Evolutionary conservation across 352 stramenopile genomes (phyloP).

Genomic region (Blastocystis sp.): DNA sequence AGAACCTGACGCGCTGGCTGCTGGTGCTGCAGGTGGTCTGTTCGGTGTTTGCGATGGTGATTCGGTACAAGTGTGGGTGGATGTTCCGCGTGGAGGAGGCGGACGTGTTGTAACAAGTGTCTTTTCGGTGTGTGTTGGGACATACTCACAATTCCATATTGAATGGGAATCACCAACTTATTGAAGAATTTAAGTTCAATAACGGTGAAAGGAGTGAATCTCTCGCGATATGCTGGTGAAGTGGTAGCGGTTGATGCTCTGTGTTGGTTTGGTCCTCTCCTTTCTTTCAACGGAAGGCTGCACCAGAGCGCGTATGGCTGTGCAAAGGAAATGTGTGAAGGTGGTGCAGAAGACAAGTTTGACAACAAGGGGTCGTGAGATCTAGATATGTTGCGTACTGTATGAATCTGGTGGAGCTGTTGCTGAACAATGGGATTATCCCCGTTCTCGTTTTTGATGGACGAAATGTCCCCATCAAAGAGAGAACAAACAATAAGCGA

Average conservation of each 20-base stretch:
- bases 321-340: conserved; percentile 79
- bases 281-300: conserved; percentile 74
- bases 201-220: not conserved
- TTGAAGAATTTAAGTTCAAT: not conserved
- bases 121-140: not conserved
- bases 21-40: conserved; percentile 79
- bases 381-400: conserved; percentile 80
- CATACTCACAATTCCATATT: not conserved
- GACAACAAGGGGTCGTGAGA: not conserved
- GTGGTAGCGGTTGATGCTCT: conserved; percentile 66
- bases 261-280: conserved; percentile 72
- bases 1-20: conserved; percentile 77
- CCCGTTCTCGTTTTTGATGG: conserved; percentile 88
- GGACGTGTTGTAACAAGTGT: not conserved
- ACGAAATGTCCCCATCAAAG: conserved; percentile 82
- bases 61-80: conserved; percentile 81
- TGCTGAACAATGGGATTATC: conserved; percentile 80
- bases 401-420: conserved; percentile 82
- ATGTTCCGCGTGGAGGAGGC: conserved; percentile 74
- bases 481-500: conserved; percentile 72
- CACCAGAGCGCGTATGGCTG: conserved; percentile 86
- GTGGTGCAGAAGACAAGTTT: conserved; percentile 72
- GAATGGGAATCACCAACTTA: not conserved
- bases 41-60: conserved; percentile 79
- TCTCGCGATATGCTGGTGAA: not conserved